Evolutionary conservation across 345 rosid genomes (phyloP), one percentile per base, ranked within the genome.

Genomic region (Populus nigra): DNA sequence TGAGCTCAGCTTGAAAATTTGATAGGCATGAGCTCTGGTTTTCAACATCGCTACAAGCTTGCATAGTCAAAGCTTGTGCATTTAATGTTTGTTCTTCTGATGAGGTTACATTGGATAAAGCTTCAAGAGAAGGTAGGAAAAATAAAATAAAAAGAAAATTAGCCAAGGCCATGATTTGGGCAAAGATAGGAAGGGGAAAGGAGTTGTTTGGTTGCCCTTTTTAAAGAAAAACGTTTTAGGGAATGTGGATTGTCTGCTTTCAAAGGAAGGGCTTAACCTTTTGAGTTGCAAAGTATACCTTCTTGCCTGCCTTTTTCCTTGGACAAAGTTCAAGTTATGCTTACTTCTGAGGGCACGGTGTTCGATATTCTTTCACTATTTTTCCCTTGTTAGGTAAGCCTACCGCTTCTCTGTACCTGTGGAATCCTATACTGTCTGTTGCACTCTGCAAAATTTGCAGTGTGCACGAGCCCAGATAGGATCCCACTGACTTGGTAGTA

Each of bases 321-420:
- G 55, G 68, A 55, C 81, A 78, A 79, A 78, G 85, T 73, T 81
- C 82, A 90, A 88, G 94, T 87, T 84, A 92, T 91, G 88, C 97
- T 86, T 85, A 82, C 83, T 85, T 86, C 61, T 47, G 53, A 80
- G 74, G 61, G 62, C 71, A 57, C 18, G 71, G 38, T 5, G 53
- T 72, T 38, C 62, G 7, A 83, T 71, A 85, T 84, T 81, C 85
- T 69, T 35, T 36, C n/a, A 39, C 27, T 59, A 65, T 59, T 70
- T 77, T 74, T 7, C 23, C 49, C 36, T 63, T 75, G 27, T 55
- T 70, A 38, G 36, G 45, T 15, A 43, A 50, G 69, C n/a, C 5
- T 59, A 23, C 29, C 12, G 29, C 29, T 20, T 59, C 65, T 59
- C 65, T 59, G 65, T 59, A 10, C 0, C 18, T 47, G 15, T n/a